Evolutionary conservation across 2,329 filamentous ascomycete genomes (phyloP), one percentile per base, ranked within the genome.

Genomic region (Diaporthe aspalathi): DNA sequence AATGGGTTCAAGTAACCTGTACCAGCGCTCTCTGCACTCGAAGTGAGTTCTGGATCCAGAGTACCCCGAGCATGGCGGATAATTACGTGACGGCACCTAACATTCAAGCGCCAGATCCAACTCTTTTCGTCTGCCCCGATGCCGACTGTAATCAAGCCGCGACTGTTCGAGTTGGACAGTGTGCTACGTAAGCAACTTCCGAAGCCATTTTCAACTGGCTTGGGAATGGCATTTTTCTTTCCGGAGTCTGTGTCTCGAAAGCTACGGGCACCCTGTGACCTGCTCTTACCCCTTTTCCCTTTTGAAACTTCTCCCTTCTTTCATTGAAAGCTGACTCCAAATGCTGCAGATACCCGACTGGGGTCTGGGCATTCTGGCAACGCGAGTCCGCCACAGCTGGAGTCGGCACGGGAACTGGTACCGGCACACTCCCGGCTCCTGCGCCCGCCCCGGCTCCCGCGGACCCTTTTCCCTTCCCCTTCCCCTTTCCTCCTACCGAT

Each of bases 1-100:
- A 49, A 63, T 63, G 57, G 57, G 57, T 63, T 5, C 57, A 63
- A 35, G 12, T 63, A 5, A 63, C 57, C 1, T 63, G 57, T 17
- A 35, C 43, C 17, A 63, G 57, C 27, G 57, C 20, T 35, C 43
- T 63, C 2, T 63, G 57, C 43, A 49, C 57, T 14, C 5, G 27
- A 1, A 49, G 57, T 63, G 24, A 24, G 60, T 8, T 17, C 35
- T 3, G n/a, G 32, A 8, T 32, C 8, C 32, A 32, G 32, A 32
- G 8, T 32, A 5, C 8, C 8, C 32, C 32, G 32, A 32, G 32
- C 32, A 32, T 32, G 32, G 32, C 8, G 32, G 32, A 32, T 8
- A 32, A 32, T 32, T 32, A 16, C 14, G 6, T 40, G 6, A 20
- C 12, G 6, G 8, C n/a, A 24, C 12, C 40, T 63, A 24, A 49